Base-by-base conservation (phyloP, 768 basidiomycete genomes). In the Kwoniella europaea region DNA sequence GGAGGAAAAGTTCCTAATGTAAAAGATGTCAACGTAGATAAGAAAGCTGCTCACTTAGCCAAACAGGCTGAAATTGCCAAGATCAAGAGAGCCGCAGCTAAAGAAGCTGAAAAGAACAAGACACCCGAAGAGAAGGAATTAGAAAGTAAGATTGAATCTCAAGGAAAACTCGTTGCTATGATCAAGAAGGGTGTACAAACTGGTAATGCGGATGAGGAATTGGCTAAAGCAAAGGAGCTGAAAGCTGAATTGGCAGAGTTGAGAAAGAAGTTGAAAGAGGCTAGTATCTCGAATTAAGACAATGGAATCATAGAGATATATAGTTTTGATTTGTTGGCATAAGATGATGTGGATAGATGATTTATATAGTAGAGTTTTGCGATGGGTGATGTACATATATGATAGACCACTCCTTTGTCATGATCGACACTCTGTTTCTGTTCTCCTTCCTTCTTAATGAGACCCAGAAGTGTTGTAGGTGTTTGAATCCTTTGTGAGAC, bases 91-190 rank as follows among this genome's bases (percentile, higher is more conserved):
- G 85, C 86, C 3, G 85, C 85, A 5, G 82, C 79, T 43, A 83
- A 73, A 3, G 84, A 80, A 0, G 79, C 81, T 6, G 84, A 75
- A 50, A 82, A 82, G 56, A 85, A 72, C 0, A 93, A 91, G 82
- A 88, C 91, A 2, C 87, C 89, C 0, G 92, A 93, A 82, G 88
- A 89, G 43, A 82, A 90, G 29, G 90, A 88, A 3, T 84, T 92
- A 68, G 94, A 94, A 83, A 87, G 86, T 54, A 89, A 90, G 86
- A 86, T 97, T 50, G 86, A 89, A 50, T 88, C 87, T 62, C 93
- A 97, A 81, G 94, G 92, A 0, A 87, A 89, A 58, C 77, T 87
- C 18, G 91, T 98, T 16, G 87, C 92, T 44, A 82, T 86, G 63
- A 81, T 98, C 78, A 96, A 85, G 79, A 80, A 78, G 59, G 84